Base-by-base conservation (phyloP, 2,329 filamentous ascomycete genomes). In the Botrytis fragariae region DNA sequence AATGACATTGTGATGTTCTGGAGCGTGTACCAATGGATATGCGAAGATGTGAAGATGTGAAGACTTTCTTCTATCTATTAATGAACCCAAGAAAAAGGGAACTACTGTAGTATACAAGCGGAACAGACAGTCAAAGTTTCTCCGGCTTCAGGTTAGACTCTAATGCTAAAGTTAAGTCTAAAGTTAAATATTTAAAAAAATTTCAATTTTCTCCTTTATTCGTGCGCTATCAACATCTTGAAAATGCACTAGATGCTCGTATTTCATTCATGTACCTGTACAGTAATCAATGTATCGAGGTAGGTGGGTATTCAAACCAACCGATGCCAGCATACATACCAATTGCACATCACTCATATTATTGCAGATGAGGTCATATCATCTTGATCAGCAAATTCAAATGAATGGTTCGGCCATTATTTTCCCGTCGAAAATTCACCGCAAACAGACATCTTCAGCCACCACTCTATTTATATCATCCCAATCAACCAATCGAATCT, bases 391-490 rank as follows among this genome's bases (percentile, higher is more conserved):
- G 16, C 22, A 44, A 32, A 44, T 44, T 14, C 6, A 44, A 18
- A 32, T 39, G 16, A 68, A 39, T 14, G 32, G 9, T 54, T 18
- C 16, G 12, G 1, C 25, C 20, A 35, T 39, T 18, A 20, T 20
- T 29, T 68, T 35, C 29, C 9, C 35, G 42, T 57, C 6, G 2
- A 16, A 16, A 16, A 57, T 25, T 37, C 48, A 57, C 65, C 25
- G 65, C 48, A 69, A 57, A 25, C 65, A 57, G 37, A 42, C 16
- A 29, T 57, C n/a, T 57, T 32, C 37, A 57, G 35, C 48, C 65
- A 69, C 65, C 48, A 32, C 20, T 69, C 48, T 69, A 42, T 69
- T 57, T 69, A 69, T 69, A 69, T 69, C 37, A 7, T 54, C 25
- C 10, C 35, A 35, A 4, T 25, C 3, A 69, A 29, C 45, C 14